Evolutionary conservation across 2,329 filamentous ascomycete species (phyloP).

Genomic region (Epichloe sibirici): DNA sequence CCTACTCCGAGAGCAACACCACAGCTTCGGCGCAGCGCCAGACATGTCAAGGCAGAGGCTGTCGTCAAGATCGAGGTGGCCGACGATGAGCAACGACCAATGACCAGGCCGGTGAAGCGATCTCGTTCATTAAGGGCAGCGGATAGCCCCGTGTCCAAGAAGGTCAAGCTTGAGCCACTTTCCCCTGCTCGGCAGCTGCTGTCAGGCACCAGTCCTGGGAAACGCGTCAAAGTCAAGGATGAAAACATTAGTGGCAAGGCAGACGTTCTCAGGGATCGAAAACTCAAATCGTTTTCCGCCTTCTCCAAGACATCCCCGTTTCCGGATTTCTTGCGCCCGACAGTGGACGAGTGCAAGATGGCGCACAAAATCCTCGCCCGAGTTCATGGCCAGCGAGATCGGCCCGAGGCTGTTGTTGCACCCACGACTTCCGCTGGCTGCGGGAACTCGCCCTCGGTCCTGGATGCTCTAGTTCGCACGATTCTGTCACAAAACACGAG

Average conservation of each 20-base stretch:
- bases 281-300: constrained; percentile 30
- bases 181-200: background rate
- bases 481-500: constrained; percentile 43
- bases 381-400: constrained; percentile 51
- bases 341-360: constrained; percentile 52
- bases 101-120: background rate
- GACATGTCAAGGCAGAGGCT: background rate
- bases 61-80: background rate
- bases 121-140: constrained; percentile 18
- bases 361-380: constrained; percentile 53
- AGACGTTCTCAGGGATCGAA: constrained; percentile 25
- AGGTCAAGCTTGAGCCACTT: constrained; percentile 3
- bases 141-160: background rate
- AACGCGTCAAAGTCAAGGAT: background rate
- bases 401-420: constrained; percentile 48
- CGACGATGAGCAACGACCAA: background rate
- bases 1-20: background rate
- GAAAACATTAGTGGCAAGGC: constrained; percentile 6
- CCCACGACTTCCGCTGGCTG: constrained; percentile 54
- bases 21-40: constrained; percentile 4
- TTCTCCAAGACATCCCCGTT: constrained; percentile 44
- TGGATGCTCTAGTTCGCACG: constrained; percentile 40
- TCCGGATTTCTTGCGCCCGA: constrained; percentile 54
- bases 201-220: background rate
- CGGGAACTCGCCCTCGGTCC: constrained; percentile 36